Evolutionary conservation across 257 asterid species (phyloP).

Genomic region (Primulina tabacum): DNA sequence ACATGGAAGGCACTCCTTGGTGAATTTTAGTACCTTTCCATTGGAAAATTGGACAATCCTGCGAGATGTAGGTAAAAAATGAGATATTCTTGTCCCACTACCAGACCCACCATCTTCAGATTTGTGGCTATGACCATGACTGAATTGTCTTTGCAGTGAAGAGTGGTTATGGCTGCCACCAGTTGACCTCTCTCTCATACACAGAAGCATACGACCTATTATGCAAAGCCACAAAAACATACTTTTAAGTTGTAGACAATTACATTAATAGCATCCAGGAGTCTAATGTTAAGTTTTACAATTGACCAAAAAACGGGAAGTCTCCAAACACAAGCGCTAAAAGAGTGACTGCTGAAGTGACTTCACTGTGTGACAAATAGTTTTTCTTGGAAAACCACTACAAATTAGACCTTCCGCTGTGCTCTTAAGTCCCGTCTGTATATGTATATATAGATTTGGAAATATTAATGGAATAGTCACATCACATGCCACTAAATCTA

Average conservation of each 20-base stretch:
- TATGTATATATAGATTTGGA: background rate
- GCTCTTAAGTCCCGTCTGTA: background rate
- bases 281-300: background rate
- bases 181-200: constrained; percentile 89
- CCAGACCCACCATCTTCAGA: constrained; percentile 78
- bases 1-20: background rate
- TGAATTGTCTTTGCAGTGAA: constrained; percentile 90
- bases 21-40: constrained; percentile 58
- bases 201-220: constrained; percentile 97
- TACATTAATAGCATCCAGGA: background rate
- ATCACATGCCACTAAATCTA: constrained; percentile 17
- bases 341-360: background rate
- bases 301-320: constrained; percentile 8
- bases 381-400: background rate
- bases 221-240: constrained; percentile 16
- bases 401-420: background rate
- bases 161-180: constrained; percentile 69
- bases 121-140: constrained; percentile 88
- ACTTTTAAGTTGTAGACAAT: constrained; percentile 14
- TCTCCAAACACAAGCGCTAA: background rate
- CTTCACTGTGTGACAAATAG: background rate
- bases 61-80: constrained; percentile 96
- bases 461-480: background rate
- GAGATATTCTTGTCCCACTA: constrained; percentile 84
- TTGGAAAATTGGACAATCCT: constrained; percentile 97